Evolutionary conservation across 2,329 filamentous ascomycete genomes (phyloP), one percentile per base, ranked within the genome.

Genomic region (Penicillium sumatraense): DNA sequence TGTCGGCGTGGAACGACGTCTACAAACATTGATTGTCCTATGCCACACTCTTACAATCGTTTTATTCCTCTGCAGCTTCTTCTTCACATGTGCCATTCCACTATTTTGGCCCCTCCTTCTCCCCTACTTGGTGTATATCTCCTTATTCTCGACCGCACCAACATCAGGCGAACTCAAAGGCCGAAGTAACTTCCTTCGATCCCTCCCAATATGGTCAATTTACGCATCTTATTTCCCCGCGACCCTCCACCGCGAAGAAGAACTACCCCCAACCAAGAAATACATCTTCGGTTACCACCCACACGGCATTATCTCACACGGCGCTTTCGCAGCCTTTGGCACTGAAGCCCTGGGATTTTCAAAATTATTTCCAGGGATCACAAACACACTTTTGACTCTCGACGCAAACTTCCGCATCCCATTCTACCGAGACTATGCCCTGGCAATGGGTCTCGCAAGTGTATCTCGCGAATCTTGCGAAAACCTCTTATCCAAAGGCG

Each of bases 211-310:
- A 41, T 99, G 93, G 93, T 89, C 84, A 33, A 84, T 96, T 42
- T 98, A 97, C 70, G 92, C 90, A 23, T 90, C 86, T 14, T 99
- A 98, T 78, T 99, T 96, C 70, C 95, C 95, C 3, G 91, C 92
- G 45, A 85, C 84, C 53, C 82, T 99, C 35, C 92, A 98, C 78
- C 91, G 95, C 62, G 95, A 91, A 3, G 84, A 89, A 62, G 83
- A 88, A 53, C 84, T 99, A 6, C 84, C 89, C 20, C 84, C 91
- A 0, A 91, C 89, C 1, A 83, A 92, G 59, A 96, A 96, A 75
- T 99, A 98, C 77, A 92, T 99, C 60, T 92, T 99, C 67, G 93
- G 93, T 41, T 98, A 98, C 73, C 95, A 98, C 68, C 95, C 95
- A 0, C 95, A 99, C 70, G 93, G 95, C 21, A 98, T 99, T 73